Base-by-base conservation (phyloP, 805 yeast genomes). In the Pichia phayaonensis region DNA sequence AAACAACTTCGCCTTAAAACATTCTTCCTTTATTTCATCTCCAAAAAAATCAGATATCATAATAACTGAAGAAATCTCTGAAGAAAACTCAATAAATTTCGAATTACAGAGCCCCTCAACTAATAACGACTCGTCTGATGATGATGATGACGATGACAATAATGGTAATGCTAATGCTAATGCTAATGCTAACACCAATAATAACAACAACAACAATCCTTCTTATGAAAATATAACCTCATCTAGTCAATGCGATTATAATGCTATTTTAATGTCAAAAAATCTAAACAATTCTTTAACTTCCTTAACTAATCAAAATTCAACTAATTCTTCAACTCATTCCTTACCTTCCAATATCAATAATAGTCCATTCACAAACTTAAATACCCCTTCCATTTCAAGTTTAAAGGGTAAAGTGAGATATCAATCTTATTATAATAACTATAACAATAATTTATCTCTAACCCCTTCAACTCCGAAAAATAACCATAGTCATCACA, bases 401-500 rank as follows among this genome's bases (percentile, higher is more conserved):
- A 56, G 59, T 36, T 49, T 63, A 44, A 58, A 64, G 34, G 59
- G 61, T 21, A 64, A 61, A 49, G 66, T 60, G 36, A 55, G 68
- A 51, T 67, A 67, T 54, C 71, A 66, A 52, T 58, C 65, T 6
- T 67, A 67, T 50, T 63, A 59, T 50, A 55, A 56, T 29, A 29
- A 29, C n/a, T 31, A 31, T 31, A 31, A 31, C 15, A 31, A 13
- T 31, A 34, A 34, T 34, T 5, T 34, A 16, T 34, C 38, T 42
- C 56, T 54, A 38, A 55, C 59, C 18, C 58, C 60, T 20, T 44
- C 60, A 44, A 53, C 61, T 13, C 49, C 61, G 16, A 55, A 47
- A 29, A 45, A n/a, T 36, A 42, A 42, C 24, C 46, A 41, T 43
- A 29, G 23, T 29, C 26, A 13, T 54, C 60, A 26, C 48, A 55